Base-by-base conservation (phyloP, 2,329 filamentous ascomycete species). In the Cladosporium sp. region DNA sequence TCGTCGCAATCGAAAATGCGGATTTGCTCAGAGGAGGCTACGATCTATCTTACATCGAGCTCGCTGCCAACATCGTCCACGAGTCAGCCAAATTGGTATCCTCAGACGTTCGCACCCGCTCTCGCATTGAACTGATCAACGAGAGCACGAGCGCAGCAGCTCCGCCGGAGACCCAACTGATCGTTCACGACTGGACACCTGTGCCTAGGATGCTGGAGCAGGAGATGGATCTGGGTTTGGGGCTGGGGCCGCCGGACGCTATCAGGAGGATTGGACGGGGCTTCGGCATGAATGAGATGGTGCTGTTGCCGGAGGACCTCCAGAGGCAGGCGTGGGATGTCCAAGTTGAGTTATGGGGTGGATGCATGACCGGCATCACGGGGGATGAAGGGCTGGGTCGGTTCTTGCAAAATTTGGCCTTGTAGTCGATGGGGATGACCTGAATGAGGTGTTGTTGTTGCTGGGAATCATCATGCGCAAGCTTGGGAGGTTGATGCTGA, bases 281-380 rank as follows among this genome's bases (percentile, higher is more conserved):
- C n/a, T 35, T 31, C 12, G 65, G n/a, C 28, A 55, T 5, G 53
- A 49, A n/a, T 53, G 63, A 56, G 67, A 65, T 12, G 69, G 67
- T 68, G 8, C 18, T 72, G 53, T 44, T 72, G 46, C 70, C 70
- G 6, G 23, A 61, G 61, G 67, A 62, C 14, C 28, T 61, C 52
- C 65, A 69, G 12, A 35, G 61, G 21, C 55, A 66, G 3, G n/a
- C 61, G 5, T 73, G 71, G 71, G 70, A 72, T 37, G 70, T 73
- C 14, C 56, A 65, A 50, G 67, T 72, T n/a, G 66, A 69, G 44
- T 11, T 71, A 61, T 62, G 62, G 12, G 56, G 67, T 28, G 53
- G 64, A 5, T 60, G 53, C 12, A 71, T 72, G 67, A 56, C 61
- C 28, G 23, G 44, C 7, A 16, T 73, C 44, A 21, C 69, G 23